A percentile compares a stretch with the other conserved stretches of the same genome.
These are phyloP conservation scores for Diospyros kaki DNA, from an alignment of 148 eudicot species.

Conservation along the genomic window DNA sequence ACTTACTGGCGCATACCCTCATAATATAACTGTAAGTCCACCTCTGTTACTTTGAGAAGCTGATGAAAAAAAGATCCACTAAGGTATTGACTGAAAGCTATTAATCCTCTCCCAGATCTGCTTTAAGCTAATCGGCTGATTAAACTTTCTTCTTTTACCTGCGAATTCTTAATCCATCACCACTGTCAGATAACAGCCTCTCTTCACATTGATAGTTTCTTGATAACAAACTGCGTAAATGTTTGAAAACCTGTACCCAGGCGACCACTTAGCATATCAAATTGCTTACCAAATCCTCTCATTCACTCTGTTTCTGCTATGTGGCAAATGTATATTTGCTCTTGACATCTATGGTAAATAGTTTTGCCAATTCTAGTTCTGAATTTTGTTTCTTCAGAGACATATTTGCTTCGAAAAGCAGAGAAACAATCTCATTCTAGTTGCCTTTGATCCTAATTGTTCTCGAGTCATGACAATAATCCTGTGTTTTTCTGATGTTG, in stretches of 20 bases:
- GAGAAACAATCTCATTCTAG: background rate
- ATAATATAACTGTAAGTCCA: constrained; percentile 75
- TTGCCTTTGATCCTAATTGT: background rate
- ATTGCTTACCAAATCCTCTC: background rate
- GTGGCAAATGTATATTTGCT: too few relatives aligned
- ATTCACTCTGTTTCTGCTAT: too few relatives aligned
- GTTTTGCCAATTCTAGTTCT: background rate
- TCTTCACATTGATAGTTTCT: background rate
- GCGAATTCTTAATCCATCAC: too few relatives aligned
- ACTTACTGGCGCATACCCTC: constrained; percentile 88
- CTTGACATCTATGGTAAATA: background rate
- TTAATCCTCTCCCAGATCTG: too few relatives aligned
- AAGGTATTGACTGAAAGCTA: too few relatives aligned
- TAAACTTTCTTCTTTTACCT: too few relatives aligned
- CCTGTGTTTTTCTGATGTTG: background rate
- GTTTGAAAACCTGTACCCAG: background rate
- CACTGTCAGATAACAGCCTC: background rate
- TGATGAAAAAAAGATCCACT: too few relatives aligned
- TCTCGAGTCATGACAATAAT: too few relatives aligned
- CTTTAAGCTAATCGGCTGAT: too few relatives aligned
- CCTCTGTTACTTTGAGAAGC: background rate
- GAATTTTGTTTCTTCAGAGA: background rate
- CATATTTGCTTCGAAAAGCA: background rate
- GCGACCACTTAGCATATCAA: background rate
- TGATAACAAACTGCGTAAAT: background rate